Base-by-base conservation (phyloP, 1,284 basidiomycete genomes). In the Anthracocystis setariae region DNA sequence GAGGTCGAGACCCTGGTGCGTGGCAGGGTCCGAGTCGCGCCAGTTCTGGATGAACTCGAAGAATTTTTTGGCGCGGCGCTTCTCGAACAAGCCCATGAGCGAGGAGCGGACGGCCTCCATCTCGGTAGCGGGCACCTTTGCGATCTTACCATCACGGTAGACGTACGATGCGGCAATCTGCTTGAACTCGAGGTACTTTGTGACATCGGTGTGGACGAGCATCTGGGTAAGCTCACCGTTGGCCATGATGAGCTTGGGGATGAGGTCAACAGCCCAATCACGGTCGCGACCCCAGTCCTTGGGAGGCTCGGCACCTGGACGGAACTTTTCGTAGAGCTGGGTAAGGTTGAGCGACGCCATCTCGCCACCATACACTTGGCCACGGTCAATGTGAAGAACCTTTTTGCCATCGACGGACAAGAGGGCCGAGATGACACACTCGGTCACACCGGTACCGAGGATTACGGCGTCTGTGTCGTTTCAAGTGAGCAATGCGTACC, bases 101-200 rank as follows among this genome's bases (percentile, higher is more conserved):
- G 93, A 91, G 74, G 91, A 93, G 84, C 87, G 91, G 51, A 98
- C 91, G 17, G 96, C 96, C 86, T 99, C 96, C 87, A 95, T 90
- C 86, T 98, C 95, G 23, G 93, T 98, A 79, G 91, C 91, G 27
- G 96, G 96, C 12, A 99, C 96, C 85, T 99, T 99, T 67, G 93
- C 94, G 84, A 99, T 97, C 85, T 86, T 91, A 63, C 93, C 93
- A 85, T 98, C 96, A 53, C 95, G 91, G 85, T 94, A 97, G 64
- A 99, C 96, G 84, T 92, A 98, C 80, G 92, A 94, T 54, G 95
- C 96, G 2, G 96, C 93, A 84, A 99, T 98, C 86, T 98, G 95
- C 87, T 98, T 98, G 88, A 98, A 98, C 84, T 98, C 96, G 82
- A 99, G 91, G 86, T 99, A 99, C 67, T 94, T 90, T 33, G 93